These are phyloP conservation scores for Coprinopsis cinerea DNA, from an alignment of 768 basidiomycete genomes.

Conservation along the genomic window DNA sequence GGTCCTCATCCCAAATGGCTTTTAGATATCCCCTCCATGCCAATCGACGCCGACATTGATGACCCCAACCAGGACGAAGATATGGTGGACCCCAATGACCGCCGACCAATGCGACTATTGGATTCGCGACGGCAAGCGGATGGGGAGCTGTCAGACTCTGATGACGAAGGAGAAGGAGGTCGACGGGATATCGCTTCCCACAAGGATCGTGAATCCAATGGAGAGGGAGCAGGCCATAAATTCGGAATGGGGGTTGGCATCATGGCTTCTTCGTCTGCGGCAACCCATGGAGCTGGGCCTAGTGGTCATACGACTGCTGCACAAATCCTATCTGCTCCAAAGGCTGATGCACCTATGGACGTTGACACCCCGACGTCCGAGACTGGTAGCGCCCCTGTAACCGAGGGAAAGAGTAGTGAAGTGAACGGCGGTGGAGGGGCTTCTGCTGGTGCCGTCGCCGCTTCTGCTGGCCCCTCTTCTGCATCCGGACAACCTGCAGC, in stretches of 20 bases:
- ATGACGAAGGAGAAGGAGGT: constrained; percentile 92
- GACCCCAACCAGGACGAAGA: constrained; percentile 83
- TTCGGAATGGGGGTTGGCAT: constrained; percentile 70
- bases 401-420: no score
- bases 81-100: constrained; percentile 66
- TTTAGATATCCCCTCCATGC: constrained; percentile 76
- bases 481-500: background rate
- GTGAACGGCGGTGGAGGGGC: no score
- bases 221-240: constrained; percentile 39
- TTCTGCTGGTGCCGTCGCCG: no score
- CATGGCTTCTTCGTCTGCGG: constrained; percentile 53
- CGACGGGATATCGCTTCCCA: constrained; percentile 64
- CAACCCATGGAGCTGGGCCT: constrained; percentile 69
- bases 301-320: constrained; percentile 61
- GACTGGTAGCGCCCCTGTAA: constrained; percentile 16
- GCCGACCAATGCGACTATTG: constrained; percentile 69
- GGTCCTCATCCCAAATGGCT: background rate
- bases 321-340: constrained; percentile 32
- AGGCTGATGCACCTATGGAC: constrained; percentile 32
- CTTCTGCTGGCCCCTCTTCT: no score
- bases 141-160: constrained; percentile 92
- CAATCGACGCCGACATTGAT: constrained; percentile 81
- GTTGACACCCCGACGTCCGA: constrained; percentile 36
- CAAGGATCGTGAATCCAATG: constrained; percentile 44
- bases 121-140: constrained; percentile 81